Evolutionary conservation across 192 early-diverging fungal species (phyloP).

Genomic region (Coemansia asiatica): DNA sequence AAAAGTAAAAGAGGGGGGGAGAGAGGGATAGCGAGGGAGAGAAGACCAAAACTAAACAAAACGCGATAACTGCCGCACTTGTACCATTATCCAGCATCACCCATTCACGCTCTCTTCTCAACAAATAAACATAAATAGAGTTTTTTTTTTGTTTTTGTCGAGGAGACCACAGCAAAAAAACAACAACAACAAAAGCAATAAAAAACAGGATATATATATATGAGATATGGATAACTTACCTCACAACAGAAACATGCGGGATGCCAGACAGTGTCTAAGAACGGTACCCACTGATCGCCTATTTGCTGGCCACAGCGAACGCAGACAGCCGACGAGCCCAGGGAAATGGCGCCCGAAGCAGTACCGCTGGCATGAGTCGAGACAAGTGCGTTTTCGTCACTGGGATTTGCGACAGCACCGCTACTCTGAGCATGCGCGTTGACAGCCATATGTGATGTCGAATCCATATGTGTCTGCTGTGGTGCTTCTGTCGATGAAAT

Average conservation of each 20-base stretch:
- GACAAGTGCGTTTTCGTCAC: background rate
- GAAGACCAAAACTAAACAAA: background rate
- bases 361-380: constrained; percentile 11
- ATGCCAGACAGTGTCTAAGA: constrained; percentile 81
- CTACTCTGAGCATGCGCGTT: background rate
- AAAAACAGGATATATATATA: no score
- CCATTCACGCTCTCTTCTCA: no score
- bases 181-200: background rate
- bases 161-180: background rate
- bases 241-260: constrained; percentile 93
- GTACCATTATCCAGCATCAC: background rate
- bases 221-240: constrained; percentile 59
- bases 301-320: constrained; percentile 69
- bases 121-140: no score
- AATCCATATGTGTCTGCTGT: background rate
- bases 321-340: constrained; percentile 53
- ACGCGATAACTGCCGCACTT: no score
- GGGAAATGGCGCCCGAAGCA: constrained; percentile 19
- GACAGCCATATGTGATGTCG: background rate
- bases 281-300: constrained; percentile 89
- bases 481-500: background rate
- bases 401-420: background rate
- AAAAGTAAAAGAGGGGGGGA: background rate
- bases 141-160: no score
- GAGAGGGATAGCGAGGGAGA: background rate